Percentiles rank a stretch among this genome's conserved stretches.
Evolutionary conservation across 2,329 filamentous ascomycete genomes (phyloP).

Genomic region (Trichoderma citrinoviride): DNA sequence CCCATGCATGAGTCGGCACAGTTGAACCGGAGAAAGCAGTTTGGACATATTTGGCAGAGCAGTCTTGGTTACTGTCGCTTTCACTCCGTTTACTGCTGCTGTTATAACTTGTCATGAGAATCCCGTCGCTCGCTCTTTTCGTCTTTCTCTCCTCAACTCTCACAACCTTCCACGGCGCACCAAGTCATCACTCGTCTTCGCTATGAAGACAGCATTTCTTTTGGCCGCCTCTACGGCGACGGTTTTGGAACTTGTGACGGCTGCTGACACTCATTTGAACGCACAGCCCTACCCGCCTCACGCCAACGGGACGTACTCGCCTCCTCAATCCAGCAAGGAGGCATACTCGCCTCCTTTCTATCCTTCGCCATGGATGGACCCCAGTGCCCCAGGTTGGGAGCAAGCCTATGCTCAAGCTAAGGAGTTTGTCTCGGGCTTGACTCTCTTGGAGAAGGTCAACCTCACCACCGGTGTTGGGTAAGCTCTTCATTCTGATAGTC

Average conservation of each 20-base stretch:
- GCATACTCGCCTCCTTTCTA: slow-evolving; percentile 62
- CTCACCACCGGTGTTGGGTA: slow-evolving; percentile 86
- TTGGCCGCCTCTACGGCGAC: slow-evolving; percentile 12
- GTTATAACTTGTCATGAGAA: not conserved
- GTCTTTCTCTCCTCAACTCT: not conserved
- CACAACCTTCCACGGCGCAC: not conserved
- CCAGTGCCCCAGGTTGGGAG: slow-evolving; percentile 68
- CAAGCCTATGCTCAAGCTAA: slow-evolving; percentile 73
- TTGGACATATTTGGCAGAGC: not conserved
- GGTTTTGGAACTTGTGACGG: slow-evolving; percentile 7
- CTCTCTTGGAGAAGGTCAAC: slow-evolving; percentile 87
- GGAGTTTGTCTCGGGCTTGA: slow-evolving; percentile 78
- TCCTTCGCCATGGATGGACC: slow-evolving; percentile 83
- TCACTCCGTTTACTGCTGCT: not conserved
- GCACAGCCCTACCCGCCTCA: slow-evolving; percentile 28
- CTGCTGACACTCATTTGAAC: slow-evolving; percentile 13
- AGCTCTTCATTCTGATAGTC: slow-evolving; percentile 33
- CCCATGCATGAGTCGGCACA: not conserved
- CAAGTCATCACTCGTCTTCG: not conserved
- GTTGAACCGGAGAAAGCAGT: not conserved
- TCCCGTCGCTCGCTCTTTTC: not conserved
- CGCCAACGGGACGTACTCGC: too few species aligned
- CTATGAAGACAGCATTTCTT: slow-evolving; percentile 13
- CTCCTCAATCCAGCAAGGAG: slow-evolving; percentile 20
- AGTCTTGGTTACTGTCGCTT: not conserved